These are phyloP conservation scores for Elaeagnus macrophylla DNA, from an alignment of 306 rosid species.

Conservation along the genomic window DNA sequence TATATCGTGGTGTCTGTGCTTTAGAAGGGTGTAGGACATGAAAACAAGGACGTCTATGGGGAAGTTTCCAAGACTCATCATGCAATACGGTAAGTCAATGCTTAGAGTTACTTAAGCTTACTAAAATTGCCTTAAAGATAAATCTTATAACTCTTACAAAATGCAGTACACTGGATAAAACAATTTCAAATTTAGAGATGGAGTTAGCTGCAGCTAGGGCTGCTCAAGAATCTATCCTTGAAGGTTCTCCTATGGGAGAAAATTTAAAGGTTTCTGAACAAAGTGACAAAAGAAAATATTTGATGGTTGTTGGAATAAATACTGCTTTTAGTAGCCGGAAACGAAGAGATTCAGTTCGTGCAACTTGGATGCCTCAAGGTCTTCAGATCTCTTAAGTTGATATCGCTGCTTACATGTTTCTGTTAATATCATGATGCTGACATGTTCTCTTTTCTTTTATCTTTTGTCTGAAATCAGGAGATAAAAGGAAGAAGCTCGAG, in stretches of 20 bases:
- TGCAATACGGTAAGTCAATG: conserved; percentile 39
- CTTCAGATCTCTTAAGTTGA: conserved; percentile 4
- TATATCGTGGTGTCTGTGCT: conserved; percentile 7
- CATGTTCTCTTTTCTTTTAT: not conserved
- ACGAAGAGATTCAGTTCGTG: conserved; percentile 51
- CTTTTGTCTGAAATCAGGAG: conserved; percentile 20
- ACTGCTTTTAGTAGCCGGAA: conserved; percentile 59
- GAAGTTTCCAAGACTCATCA: conserved; percentile 42
- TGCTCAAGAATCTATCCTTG: conserved; percentile 38
- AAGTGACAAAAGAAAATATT: conserved; percentile 33
- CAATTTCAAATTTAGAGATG: conserved; percentile 50
- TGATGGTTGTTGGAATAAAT: conserved; percentile 47
- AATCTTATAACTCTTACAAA: conserved; percentile 14
- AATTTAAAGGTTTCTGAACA: conserved; percentile 23
- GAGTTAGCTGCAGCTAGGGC: conserved; percentile 53
- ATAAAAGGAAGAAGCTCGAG: conserved; percentile 48
- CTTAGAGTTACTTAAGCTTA: not conserved
- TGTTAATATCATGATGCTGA: not conserved
- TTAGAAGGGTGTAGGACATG: conserved; percentile 28
- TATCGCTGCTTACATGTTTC: too few species aligned
- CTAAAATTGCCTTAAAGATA: not conserved
- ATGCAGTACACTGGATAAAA: conserved; percentile 45
- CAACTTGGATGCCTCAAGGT: conserved; percentile 65
- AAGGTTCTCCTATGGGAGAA: conserved; percentile 27
- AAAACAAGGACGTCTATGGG: conserved; percentile 31